Conservation (phyloP, 176 grass and related monocot genomes). For the Zoysia pacifica region DNA sequence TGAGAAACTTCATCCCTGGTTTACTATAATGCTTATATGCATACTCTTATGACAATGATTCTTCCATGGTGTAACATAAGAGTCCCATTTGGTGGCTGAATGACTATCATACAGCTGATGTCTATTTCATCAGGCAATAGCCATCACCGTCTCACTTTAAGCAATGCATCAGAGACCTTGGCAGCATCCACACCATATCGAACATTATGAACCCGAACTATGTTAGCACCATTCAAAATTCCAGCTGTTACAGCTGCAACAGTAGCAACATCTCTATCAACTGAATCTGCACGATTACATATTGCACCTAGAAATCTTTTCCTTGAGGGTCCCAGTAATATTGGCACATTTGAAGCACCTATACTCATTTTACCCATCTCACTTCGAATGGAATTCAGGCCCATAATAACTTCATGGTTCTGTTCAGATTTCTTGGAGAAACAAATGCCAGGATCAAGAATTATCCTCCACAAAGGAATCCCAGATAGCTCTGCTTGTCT, state of each 20-base stretch:
- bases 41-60: neutral
- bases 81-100: neutral
- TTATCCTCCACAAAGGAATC: constrained; percentile 85
- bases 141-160: constrained; percentile 29
- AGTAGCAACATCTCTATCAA: constrained; percentile 70
- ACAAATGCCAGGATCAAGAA: constrained; percentile 84
- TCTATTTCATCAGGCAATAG: neutral
- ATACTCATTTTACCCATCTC: constrained; percentile 67
- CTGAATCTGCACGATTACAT: constrained; percentile 50
- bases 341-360: constrained; percentile 67
- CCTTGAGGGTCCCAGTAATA: constrained; percentile 78
- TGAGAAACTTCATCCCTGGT: constrained; percentile 11
- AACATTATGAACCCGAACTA: constrained; percentile 81
- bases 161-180: constrained; percentile 57
- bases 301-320: constrained; percentile 81
- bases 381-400: constrained; percentile 54
- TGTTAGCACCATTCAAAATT: constrained; percentile 78
- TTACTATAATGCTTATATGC: constrained; percentile 17
- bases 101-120: neutral
- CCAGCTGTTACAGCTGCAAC: constrained; percentile 42
- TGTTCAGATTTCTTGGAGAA: constrained; percentile 75
- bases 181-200: constrained; percentile 56
- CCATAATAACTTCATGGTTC: constrained; percentile 59
- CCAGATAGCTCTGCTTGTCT: constrained; percentile 64
- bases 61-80: neutral